Conservation (phyloP, 208 protist species). For the Leishmania tropica region DNA sequence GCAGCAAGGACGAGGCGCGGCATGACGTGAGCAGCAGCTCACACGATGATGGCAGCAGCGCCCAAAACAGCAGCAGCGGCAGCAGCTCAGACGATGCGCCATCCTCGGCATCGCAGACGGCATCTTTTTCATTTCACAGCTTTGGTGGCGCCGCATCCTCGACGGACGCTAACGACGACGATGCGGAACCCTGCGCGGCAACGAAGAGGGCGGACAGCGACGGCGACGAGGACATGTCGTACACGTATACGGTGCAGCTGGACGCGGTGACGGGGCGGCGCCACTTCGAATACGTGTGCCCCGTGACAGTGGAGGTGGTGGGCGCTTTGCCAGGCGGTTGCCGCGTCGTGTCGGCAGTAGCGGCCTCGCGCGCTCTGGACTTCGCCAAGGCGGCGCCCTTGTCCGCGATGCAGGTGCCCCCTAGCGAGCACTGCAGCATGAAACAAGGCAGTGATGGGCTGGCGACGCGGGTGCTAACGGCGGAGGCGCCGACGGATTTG, state of each 20-base stretch:
- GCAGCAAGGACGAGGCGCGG: not conserved
- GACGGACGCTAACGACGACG: not conserved
- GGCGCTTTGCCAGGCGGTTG: constrained; percentile 24
- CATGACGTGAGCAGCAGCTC: not conserved
- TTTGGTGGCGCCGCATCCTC: not conserved
- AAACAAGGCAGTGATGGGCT: not conserved
- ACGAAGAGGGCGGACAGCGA: not conserved
- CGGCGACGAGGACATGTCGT: constrained; percentile 28
- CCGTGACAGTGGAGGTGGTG: constrained; percentile 42
- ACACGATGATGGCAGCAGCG: not conserved
- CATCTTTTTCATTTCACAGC: not conserved
- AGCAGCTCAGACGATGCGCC: not conserved
- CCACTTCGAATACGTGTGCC: constrained; percentile 46
- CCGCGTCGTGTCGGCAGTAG: constrained; percentile 7
- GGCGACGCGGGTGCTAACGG: not conserved
- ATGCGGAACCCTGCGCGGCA: not conserved
- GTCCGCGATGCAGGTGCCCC: not conserved
- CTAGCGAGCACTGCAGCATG: not conserved
- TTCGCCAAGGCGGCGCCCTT: not conserved
- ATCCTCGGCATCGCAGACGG: not conserved
- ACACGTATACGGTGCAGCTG: constrained; percentile 41
- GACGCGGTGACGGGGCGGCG: constrained; percentile 30
- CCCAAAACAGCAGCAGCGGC: not conserved
- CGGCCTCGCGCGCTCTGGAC: constrained; percentile 2
- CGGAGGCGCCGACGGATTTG: not conserved